Percentiles rank a stretch among this genome's conserved stretches.
These are phyloP conservation scores for Poterioochromonas sp. DNA, from an alignment of 352 stramenopile genomes.

Conservation along the genomic window DNA sequence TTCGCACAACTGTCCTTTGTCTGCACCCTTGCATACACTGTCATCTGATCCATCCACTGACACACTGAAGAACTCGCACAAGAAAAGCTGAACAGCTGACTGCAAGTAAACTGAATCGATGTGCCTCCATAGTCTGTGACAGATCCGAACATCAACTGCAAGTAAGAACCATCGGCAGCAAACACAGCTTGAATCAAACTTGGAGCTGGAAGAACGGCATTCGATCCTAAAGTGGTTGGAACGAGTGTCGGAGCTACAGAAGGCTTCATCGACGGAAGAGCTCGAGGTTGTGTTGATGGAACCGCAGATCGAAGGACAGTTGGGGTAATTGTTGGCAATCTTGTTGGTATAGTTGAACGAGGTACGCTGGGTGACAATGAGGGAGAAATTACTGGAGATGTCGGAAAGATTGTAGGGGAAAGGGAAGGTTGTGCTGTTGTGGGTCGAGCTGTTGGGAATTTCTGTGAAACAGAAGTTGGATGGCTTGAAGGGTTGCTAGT, in stretches of 20 bases:
- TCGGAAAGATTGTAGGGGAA: not conserved
- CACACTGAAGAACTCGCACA: not conserved
- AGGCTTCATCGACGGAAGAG: not conserved
- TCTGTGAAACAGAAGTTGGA: too few relatives aligned
- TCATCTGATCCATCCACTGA: not conserved
- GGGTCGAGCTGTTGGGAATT: too few relatives aligned
- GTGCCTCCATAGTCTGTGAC: not conserved
- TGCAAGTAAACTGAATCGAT: constrained; percentile 3
- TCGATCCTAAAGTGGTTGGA: not conserved
- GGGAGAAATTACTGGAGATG: not conserved
- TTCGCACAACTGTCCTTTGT: not conserved
- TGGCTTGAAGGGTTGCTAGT: too few relatives aligned
- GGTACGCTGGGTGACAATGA: not conserved
- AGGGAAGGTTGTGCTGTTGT: too few relatives aligned
- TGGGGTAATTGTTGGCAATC: not conserved
- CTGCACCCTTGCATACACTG: not conserved
- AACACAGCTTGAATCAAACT: not conserved
- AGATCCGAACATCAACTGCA: not conserved
- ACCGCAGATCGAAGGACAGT: not conserved
- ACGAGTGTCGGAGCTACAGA: not conserved
- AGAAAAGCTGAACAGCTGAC: not conserved
- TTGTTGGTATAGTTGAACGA: not conserved
- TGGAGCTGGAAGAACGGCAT: not conserved
- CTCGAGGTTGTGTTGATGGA: not conserved
- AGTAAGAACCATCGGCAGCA: not conserved